Evolutionary conservation across 164 flowering plant genomes (phyloP), one percentile per base, ranked within the genome.

Genomic region (Chloranthus sessilifolius): DNA sequence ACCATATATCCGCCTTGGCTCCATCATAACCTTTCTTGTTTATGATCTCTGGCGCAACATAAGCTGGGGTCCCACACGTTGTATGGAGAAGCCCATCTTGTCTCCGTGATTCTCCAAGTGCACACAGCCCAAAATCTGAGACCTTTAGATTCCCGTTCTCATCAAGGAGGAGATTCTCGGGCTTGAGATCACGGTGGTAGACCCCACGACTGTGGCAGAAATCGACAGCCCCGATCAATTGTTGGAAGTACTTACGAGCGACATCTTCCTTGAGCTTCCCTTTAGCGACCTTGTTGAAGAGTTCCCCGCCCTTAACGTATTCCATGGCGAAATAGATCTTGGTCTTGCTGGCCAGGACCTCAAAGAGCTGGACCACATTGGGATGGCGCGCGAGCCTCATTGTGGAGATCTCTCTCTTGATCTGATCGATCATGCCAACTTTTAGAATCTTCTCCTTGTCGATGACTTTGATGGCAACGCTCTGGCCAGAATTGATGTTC

Each of bases 201-300:
- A 70, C 74, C 3, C 74, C 74, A n/a, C 68, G 45, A 54, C 74
- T 66, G 29, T 70, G 74, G 37, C 74, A 70, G 56, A 56, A 66
- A 52, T 62, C 68, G 12, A 67, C 52, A 1, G 71, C 65, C 3
- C 60, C 58, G 9, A 70, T 52, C 40, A 70, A 37, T 28, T 70
- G 71, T 31, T 66, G 71, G 34, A 70, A 70, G 43, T 66, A 62
- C 26, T 56, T 62, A 3, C 71, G 55, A 2, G 65, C 71, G 0
- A 14, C 47, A 8, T 66, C 68, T 30, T 69, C 74, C 46, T 62
- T 59, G 9, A 70, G 63, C 47, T 55, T 59, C 9, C 74, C 74
- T 35, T 60, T 70, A 14, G 68, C 60, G 6, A 70, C 56, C 65
- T 63, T 70, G 25, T 43, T 56, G 57, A 70, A 66, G 36, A 66